Evolutionary conservation across 768 basidiomycete species (phyloP), one percentile per base, ranked within the genome.

Genomic region (Megacollybia marginata): DNA sequence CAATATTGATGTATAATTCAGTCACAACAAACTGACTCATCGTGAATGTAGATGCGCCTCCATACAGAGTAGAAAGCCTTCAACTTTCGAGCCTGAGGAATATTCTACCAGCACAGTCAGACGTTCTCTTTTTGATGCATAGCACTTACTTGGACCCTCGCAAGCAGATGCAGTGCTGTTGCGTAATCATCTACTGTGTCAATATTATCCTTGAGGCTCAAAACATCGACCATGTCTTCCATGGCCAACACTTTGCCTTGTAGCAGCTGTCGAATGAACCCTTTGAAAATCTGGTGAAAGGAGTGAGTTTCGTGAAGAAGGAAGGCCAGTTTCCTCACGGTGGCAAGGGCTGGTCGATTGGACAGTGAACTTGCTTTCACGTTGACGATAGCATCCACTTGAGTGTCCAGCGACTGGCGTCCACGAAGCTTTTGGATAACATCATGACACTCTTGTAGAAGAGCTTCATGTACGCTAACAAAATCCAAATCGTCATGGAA

Each of bases 401-500:
- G 85, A 47, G 67, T 71, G 36, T 91, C 89, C 9, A 87, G 59
- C 9, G 82, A 76, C 49, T 82, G 84, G 48, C 74, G 74, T 38
- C 75, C 71, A n/a, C 81, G 82, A 40, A 75, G 63, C 31, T 66
- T 65, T 33, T 61, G 66, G 31, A 78, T 67, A 11, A 66, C 71
- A 23, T 69, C 61, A 54, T 70, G 79, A 62, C 94, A 82, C 40
- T 86, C 78, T 4, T 77, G 69, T 6, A 80, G 54, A 2, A 98
- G 67, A 4, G 72, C 72, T 56, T 86, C 79, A 55, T 95, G 92
- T 2, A 95, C 84, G 50, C 83, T 84, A 55, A 96, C 75, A 52
- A 94, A 83, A 65, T 98, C 91, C 45, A 97, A 75, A 23, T 78
- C 80, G 56, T 92, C 83, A 57, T 97, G 90, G 71, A 93, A 86